Base-by-base conservation (phyloP, 2,329 filamentous ascomycete genomes). In the Fusarium redolens region DNA sequence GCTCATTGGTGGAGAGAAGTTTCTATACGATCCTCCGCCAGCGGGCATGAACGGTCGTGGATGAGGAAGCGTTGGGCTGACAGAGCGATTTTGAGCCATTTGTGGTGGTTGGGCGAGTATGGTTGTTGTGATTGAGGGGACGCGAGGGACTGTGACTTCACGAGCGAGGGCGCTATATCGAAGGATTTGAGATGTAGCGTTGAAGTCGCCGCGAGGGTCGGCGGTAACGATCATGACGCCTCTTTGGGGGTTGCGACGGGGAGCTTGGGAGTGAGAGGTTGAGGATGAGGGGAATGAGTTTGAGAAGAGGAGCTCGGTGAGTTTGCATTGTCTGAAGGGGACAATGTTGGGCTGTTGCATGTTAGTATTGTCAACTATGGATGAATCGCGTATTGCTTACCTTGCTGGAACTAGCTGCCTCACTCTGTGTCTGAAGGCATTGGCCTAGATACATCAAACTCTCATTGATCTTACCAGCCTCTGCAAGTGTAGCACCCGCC, bases 391-490 rank as follows among this genome's bases (percentile, higher is more conserved):
- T 25, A 6, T 25, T 5, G 25, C 25, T 51, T 86, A 93, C 93
- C 88, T 94, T 96, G 79, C 88, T 90, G 17, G 91, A 91, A 71
- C 87, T 91, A 47, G 92, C 91, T 37, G 91, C 88, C 76, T 96
- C 94, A 67, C 92, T 95, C 81, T 98, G 96, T 87, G 97, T 96
- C 80, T 98, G 96, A 76, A 99, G 88, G 80, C 96, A 99, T 79
- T 98, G 96, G 0, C 96, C 96, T 3, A 99, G 88, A 80, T 98
- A 98, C 96, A 99, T 99, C 79, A 99, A 85, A 79, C 94, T 97
- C 82, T 98, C 95, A 79, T 99, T 99, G 81, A 99, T 99, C 84
- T 98, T 98, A 59, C 96, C 96, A 40, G 96, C 96, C 84, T 99
- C 96, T 1, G 93, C 96, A 18, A 99, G 88, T 0, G 96, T 98